Conservation (phyloP, 345 rosid species). For the Aquilaria yunnanensis region DNA sequence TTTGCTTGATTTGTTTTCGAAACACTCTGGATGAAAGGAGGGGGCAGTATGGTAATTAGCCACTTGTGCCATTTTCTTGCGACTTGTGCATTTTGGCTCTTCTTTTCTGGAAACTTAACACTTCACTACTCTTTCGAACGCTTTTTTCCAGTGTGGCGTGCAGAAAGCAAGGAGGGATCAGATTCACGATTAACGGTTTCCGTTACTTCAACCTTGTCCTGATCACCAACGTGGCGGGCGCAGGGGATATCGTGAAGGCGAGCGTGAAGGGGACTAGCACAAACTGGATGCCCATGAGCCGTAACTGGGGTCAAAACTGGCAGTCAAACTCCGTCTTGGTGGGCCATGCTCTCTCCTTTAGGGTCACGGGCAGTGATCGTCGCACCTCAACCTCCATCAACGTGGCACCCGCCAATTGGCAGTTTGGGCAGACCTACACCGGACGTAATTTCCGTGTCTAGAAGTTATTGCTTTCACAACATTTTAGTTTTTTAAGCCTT, state of each 20-base stretch:
- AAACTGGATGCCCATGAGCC: conserved; percentile 80
- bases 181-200: conserved; percentile 93
- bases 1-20: too few relatives aligned
- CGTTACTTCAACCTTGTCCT: conserved; percentile 91
- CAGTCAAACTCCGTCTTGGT: conserved; percentile 72
- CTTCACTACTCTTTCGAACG: background rate
- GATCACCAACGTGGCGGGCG: conserved; percentile 89
- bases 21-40: too few relatives aligned
- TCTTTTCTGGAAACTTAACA: background rate
- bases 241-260: conserved; percentile 73
- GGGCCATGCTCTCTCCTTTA: conserved; percentile 88
- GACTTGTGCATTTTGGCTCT: background rate
- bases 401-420: conserved; percentile 79
- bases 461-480: conserved; percentile 4
- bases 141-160: conserved; percentile 62
- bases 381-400: conserved; percentile 80
- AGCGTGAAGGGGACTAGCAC: conserved; percentile 73
- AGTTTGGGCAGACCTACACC: conserved; percentile 88
- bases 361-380: conserved; percentile 71
- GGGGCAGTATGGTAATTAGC: too few relatives aligned
- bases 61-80: background rate
- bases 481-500: too few relatives aligned
- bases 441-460: conserved; percentile 86
- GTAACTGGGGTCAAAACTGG: conserved; percentile 99
- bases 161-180: conserved; percentile 82